Percentiles rank a stretch among this genome's conserved stretches.
Conservation (phyloP, 2,329 filamentous ascomycete genomes). For the Ceratocystis variospora region DNA sequence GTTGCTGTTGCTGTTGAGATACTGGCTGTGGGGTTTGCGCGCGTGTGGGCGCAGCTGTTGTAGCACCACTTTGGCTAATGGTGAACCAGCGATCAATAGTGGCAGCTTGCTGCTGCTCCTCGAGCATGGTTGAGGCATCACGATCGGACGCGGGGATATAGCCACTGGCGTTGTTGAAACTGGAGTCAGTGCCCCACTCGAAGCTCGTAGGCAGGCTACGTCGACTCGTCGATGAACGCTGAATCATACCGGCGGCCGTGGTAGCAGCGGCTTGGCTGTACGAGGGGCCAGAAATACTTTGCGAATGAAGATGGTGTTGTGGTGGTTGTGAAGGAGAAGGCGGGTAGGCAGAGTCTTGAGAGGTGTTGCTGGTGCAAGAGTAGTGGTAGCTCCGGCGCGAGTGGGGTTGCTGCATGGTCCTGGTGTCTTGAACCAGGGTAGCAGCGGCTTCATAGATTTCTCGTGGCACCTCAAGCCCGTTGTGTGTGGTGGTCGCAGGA, state of each 20-base stretch:
- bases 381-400: slow-evolving; percentile 27
- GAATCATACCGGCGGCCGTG: not conserved
- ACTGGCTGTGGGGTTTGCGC: slow-evolving; percentile 33
- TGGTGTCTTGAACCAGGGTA: slow-evolving; percentile 18
- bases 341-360: slow-evolving; percentile 1
- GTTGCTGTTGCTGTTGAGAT: slow-evolving; percentile 28
- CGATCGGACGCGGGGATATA: slow-evolving; percentile 44
- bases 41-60: slow-evolving; percentile 29
- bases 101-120: slow-evolving; percentile 34
- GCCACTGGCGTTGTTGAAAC: slow-evolving; percentile 43
- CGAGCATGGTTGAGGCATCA: slow-evolving; percentile 31
- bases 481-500: slow-evolving; percentile 1
- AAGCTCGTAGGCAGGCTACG: slow-evolving; percentile 27
- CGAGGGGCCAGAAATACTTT: slow-evolving; percentile 5
- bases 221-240: not conserved
- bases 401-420: slow-evolving; percentile 30
- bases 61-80: slow-evolving; percentile 42
- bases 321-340: not conserved
- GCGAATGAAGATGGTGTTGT: not conserved
- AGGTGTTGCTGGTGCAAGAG: slow-evolving; percentile 16
- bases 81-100: slow-evolving; percentile 45
- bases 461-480: slow-evolving; percentile 12
- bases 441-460: slow-evolving; percentile 18
- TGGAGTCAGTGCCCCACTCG: slow-evolving; percentile 56
- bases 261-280: not conserved